Evolutionary conservation across 2,329 filamentous ascomycete species (phyloP).

Genomic region (Fusarium sp.): DNA sequence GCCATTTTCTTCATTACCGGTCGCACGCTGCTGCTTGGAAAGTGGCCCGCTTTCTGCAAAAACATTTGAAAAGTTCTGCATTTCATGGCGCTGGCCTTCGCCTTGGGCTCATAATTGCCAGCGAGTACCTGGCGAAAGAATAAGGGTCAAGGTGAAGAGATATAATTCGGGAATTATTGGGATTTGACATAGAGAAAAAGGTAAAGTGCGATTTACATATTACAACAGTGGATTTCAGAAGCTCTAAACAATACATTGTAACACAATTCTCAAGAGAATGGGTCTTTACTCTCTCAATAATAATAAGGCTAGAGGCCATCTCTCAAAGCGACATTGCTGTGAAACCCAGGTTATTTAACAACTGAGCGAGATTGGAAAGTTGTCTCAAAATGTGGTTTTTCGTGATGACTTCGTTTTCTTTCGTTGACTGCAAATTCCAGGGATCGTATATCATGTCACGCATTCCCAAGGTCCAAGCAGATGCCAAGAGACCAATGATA

Average conservation of each 20-base stretch:
- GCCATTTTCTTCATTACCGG: conserved; percentile 41
- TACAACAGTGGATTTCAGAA: no score
- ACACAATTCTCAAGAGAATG: neutral
- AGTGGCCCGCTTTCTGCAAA: neutral
- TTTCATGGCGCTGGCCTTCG: neutral
- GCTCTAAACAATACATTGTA: neutral
- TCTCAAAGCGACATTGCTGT: no score
- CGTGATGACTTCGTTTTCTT: no score
- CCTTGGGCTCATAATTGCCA: neutral
- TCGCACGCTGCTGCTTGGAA: conserved; percentile 17
- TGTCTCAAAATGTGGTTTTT: no score
- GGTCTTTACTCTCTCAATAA: neutral
- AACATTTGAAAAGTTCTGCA: neutral
- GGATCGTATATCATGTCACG: no score
- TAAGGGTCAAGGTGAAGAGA: neutral
- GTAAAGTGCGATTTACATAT: neutral
- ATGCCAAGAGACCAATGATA: no score
- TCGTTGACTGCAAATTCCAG: no score
- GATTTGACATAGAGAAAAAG: fast-evolving
- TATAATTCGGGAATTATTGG: fast-evolving
- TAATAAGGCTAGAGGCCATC: neutral
- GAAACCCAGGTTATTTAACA: no score
- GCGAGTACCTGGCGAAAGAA: neutral
- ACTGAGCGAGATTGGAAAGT: no score
- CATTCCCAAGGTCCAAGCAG: no score